Percentiles rank a stretch among this genome's conserved stretches.
Conservation (phyloP, 2,329 filamentous ascomycete genomes). For the Raffaelea deltoideospora region DNA sequence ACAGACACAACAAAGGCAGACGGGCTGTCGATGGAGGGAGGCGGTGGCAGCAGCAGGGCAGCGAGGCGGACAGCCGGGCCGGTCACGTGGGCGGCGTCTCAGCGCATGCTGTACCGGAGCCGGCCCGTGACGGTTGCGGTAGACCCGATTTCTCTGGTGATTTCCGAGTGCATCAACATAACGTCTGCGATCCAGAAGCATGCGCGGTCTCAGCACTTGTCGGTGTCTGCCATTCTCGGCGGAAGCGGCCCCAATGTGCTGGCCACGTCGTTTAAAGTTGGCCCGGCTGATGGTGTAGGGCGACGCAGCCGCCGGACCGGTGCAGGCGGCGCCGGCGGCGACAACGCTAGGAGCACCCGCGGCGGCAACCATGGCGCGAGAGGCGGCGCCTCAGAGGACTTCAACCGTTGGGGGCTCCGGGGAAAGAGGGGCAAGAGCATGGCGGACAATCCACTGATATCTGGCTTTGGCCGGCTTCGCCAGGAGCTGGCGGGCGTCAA, state of each 20-base stretch:
- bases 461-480: slow-evolving; percentile 79
- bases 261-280: slow-evolving; percentile 13
- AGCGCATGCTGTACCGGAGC: slow-evolving; percentile 43
- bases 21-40: no score
- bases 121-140: slow-evolving; percentile 64
- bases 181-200: slow-evolving; percentile 97
- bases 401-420: slow-evolving; percentile 81
- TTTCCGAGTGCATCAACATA: slow-evolving; percentile 97
- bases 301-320: slow-evolving; percentile 3
- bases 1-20: no score
- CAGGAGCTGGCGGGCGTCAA: slow-evolving; percentile 76
- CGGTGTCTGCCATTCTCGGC: slow-evolving; percentile 87
- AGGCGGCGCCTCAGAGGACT: slow-evolving; percentile 37
- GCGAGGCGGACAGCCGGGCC: no score
- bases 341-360: slow-evolving; percentile 32
- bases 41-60: no score
- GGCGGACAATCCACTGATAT: slow-evolving; percentile 93
- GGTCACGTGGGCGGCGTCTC: slow-evolving; percentile 14
- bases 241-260: slow-evolving; percentile 45
- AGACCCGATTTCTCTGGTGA: slow-evolving; percentile 82
- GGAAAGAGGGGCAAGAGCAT: slow-evolving; percentile 95
- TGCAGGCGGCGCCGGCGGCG: slow-evolving; percentile 38
- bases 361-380: slow-evolving; percentile 11
- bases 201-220: slow-evolving; percentile 88
- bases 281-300: slow-evolving; percentile 1